Evolutionary conservation across 139 green algal species (phyloP).

Genomic region (Micractinium sp.): DNA sequence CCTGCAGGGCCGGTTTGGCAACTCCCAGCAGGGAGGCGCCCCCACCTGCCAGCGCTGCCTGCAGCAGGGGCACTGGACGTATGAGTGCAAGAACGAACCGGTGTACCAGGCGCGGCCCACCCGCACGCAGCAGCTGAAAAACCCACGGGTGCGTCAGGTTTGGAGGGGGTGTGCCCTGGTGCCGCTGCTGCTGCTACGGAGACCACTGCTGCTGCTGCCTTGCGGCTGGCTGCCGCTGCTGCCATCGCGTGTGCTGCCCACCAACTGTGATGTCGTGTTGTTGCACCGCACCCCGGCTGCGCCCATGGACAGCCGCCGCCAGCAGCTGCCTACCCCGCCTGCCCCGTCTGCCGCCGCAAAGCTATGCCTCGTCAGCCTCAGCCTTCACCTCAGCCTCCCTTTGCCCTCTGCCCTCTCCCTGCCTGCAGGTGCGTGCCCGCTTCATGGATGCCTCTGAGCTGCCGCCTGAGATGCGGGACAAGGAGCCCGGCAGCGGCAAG

Average conservation of each 20-base stretch:
- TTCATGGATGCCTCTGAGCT: constrained; percentile 65
- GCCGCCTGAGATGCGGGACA: constrained; percentile 53
- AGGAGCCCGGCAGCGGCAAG: constrained; percentile 11
- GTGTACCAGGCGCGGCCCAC: constrained; percentile 68
- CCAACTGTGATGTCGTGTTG: too few species aligned
- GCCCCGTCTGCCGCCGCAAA: too few species aligned
- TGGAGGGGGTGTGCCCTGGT: too few species aligned
- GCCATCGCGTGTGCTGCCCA: too few species aligned
- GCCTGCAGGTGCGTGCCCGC: constrained; percentile 31
- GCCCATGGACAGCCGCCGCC: too few species aligned
- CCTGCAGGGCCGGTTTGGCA: constrained; percentile 1
- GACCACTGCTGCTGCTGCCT: neutral
- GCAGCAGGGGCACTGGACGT: constrained; percentile 78
- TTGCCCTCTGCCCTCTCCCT: neutral
- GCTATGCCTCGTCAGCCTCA: neutral
- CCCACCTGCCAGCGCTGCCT: constrained; percentile 53
- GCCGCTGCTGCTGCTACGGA: too few species aligned
- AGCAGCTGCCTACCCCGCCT: too few species aligned
- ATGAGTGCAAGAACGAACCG: constrained; percentile 76
- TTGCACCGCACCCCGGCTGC: too few species aligned
- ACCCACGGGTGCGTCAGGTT: constrained; percentile 57
- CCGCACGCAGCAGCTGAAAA: constrained; percentile 75
- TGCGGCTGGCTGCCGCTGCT: neutral
- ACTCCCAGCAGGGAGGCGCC: neutral
- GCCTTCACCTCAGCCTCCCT: neutral